phyloP scores from a whole-genome alignment of 805 yeast genomes.

The Saccharomycopsis sp. region DNA sequence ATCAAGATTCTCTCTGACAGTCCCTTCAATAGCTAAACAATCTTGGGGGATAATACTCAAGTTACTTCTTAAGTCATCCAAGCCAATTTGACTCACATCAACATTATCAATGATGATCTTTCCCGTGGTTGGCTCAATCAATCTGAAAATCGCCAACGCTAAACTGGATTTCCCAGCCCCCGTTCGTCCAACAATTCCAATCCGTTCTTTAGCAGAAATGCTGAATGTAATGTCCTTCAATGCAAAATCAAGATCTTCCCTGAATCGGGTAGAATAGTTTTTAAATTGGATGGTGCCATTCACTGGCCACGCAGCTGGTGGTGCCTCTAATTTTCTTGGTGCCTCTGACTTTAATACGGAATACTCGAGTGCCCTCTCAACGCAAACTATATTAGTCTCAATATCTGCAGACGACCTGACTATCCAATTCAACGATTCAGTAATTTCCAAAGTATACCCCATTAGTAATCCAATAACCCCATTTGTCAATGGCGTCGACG shows the following conservation, averaged over 20 bases:
- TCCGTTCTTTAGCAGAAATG: conserved; percentile 48
- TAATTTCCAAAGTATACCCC: conserved; percentile 55
- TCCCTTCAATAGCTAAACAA: conserved; percentile 58
- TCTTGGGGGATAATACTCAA: conserved; percentile 62
- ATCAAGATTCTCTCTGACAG: conserved; percentile 53
- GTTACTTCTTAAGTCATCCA: conserved; percentile 46
- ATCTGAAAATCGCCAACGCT: conserved; percentile 52
- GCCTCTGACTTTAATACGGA: conserved; percentile 29
- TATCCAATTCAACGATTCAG: conserved; percentile 45
- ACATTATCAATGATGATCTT: conserved; percentile 47
- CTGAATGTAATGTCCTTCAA: conserved; percentile 39
- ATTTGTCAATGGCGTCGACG: conserved; percentile 40
- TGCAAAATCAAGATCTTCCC: conserved; percentile 52
- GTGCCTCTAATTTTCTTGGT: conserved; percentile 37
- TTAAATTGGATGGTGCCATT: conserved; percentile 42
- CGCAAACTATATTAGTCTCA: conserved; percentile 58
- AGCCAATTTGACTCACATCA: conserved; percentile 41
- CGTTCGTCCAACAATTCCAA: conserved; percentile 74
- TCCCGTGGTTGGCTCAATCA: conserved; percentile 51
- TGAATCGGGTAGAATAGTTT: conserved; percentile 50
- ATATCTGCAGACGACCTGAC: conserved; percentile 57
- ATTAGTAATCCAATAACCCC: conserved; percentile 59
- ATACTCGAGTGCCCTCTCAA: conserved; percentile 61
- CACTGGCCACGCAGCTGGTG: conserved; percentile 48
- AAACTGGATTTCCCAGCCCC: conserved; percentile 69